phyloP scores from a whole-genome alignment of 2,329 filamentous ascomycete species.

The Pseudogymnoascus sp. region DNA sequence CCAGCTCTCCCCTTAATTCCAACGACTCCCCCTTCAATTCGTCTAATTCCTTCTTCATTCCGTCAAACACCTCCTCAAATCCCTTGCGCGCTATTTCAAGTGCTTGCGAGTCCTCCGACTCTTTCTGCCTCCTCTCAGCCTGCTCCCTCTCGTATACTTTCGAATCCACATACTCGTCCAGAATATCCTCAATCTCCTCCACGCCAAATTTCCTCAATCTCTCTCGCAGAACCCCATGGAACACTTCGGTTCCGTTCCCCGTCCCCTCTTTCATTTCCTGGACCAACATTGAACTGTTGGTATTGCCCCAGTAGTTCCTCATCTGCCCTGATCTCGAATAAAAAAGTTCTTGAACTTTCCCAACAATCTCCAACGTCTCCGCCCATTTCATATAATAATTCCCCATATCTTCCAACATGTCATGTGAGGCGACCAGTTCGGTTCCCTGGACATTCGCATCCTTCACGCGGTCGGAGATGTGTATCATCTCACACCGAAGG shows the following conservation, averaged over 20 bases:
- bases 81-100: neutral
- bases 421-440: neutral
- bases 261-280: neutral
- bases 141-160: neutral
- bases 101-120: neutral
- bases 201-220: neutral
- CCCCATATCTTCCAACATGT: neutral
- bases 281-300: too few species aligned
- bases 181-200: neutral
- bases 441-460: neutral
- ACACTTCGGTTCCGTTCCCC: neutral
- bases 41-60: neutral
- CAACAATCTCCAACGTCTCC: neutral
- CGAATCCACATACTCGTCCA: neutral
- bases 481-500: neutral
- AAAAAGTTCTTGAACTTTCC: too few species aligned
- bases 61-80: neutral
- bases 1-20: neutral
- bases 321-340: neutral
- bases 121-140: neutral
- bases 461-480: neutral
- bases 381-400: neutral
- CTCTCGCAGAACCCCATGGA: neutral
- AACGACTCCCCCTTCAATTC: neutral
- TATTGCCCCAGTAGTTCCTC: neutral